Conservation (phyloP, 1,284 basidiomycete species). For the Austropuccinia psidii region DNA sequence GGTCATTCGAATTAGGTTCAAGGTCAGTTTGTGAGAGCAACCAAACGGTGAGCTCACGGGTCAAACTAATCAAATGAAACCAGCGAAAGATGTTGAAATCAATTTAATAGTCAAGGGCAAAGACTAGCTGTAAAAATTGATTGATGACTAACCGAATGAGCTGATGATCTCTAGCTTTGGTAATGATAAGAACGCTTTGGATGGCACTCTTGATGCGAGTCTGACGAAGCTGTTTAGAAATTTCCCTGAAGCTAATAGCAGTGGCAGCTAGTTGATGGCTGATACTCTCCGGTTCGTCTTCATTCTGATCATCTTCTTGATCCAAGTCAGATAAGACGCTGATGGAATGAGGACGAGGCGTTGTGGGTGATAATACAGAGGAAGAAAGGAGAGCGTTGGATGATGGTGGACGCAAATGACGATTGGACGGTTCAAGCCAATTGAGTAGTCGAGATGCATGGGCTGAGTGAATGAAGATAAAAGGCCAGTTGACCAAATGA, state of each 20-base stretch:
- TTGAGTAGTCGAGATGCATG: neutral
- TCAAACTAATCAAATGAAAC: constrained; percentile 84
- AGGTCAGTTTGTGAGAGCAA: too few species aligned
- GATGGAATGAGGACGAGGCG: constrained; percentile 36
- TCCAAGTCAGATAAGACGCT: neutral
- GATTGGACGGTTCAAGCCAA: neutral
- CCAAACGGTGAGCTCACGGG: constrained; percentile 84
- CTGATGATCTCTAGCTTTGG: constrained; percentile 94
- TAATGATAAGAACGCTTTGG: constrained; percentile 89
- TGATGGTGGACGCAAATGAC: neutral
- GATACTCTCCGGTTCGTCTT: constrained; percentile 26
- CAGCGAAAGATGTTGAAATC: too few species aligned
- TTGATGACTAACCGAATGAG: constrained; percentile 55
- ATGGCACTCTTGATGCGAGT: constrained; percentile 85
- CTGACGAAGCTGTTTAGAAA: constrained; percentile 57
- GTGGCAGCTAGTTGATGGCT: constrained; percentile 22
- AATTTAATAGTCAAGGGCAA: constrained; percentile 53
- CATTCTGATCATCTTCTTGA: neutral
- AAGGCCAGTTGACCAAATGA: neutral
- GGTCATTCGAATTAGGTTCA: too few species aligned
- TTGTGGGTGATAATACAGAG: constrained; percentile 14
- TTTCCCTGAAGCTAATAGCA: constrained; percentile 25
- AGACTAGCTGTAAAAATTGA: neutral
- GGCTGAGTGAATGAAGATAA: neutral
- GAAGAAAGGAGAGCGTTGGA: neutral